These are phyloP conservation scores for Sclerotinia spermophila DNA, from an alignment of 2,329 filamentous ascomycete species.

Conservation along the genomic window DNA sequence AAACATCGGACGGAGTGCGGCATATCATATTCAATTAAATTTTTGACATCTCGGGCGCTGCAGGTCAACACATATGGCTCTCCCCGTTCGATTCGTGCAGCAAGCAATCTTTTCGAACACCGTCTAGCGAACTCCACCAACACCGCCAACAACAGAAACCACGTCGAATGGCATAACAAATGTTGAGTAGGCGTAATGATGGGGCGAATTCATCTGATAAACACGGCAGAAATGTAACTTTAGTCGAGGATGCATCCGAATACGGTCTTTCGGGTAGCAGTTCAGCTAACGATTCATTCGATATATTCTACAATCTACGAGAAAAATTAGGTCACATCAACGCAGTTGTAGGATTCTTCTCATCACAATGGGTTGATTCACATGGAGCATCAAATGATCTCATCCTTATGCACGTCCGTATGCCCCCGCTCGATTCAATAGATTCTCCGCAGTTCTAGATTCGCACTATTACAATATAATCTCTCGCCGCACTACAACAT, in stretches of 20 bases:
- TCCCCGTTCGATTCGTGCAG: neutral
- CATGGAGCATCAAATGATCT: neutral
- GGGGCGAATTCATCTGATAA: neutral
- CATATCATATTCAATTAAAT: neutral
- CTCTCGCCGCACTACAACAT: neutral
- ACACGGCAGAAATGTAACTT: neutral
- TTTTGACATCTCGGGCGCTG: neutral
- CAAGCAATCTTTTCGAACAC: neutral
- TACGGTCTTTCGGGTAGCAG: neutral
- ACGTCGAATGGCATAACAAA: neutral
- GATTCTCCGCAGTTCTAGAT: neutral
- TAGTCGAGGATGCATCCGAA: neutral
- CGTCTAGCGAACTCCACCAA: neutral
- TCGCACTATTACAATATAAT: neutral
- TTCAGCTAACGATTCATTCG: neutral
- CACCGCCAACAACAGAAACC: neutral
- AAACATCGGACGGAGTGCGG: neutral
- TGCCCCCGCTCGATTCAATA: neutral
- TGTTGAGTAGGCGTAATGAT: neutral
- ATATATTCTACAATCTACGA: neutral
- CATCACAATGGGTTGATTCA: neutral
- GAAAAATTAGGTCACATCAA: neutral
- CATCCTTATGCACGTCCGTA: neutral
- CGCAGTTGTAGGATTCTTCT: neutral
- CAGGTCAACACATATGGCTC: neutral